phyloP scores from a whole-genome alignment of 495 filamentous ascomycete species.

The Hypoxylon fuscum region DNA sequence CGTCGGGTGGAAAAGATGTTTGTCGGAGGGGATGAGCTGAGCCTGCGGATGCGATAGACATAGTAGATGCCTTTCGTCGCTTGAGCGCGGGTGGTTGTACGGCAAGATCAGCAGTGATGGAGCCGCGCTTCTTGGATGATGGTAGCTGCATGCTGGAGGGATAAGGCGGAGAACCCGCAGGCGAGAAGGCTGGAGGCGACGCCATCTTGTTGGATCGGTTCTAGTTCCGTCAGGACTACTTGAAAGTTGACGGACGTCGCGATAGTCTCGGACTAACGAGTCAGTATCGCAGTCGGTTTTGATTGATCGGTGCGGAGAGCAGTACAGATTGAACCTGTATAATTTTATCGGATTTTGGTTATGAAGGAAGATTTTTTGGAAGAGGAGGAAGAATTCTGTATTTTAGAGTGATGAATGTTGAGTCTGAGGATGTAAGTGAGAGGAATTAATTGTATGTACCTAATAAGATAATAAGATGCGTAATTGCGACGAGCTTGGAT shows the following conservation, averaged over 20 bases:
- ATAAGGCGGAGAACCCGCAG: constrained; percentile 63
- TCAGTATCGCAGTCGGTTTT: not conserved
- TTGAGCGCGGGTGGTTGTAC: constrained; percentile 58
- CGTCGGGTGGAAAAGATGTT: constrained; percentile 82
- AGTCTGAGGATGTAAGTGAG: no score
- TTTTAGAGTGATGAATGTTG: no score
- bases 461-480: no score
- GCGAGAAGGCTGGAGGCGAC: constrained; percentile 62
- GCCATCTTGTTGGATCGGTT: constrained; percentile 59
- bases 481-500: no score
- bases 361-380: not conserved
- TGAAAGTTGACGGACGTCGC: constrained; percentile 2
- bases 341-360: not conserved
- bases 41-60: constrained; percentile 56
- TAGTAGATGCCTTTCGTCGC: constrained; percentile 70
- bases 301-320: not conserved
- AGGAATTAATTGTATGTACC: no score
- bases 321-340: not conserved
- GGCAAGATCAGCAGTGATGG: constrained; percentile 55
- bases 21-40: constrained; percentile 83
- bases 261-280: constrained; percentile 18
- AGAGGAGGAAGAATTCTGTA: not conserved
- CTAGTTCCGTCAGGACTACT: constrained; percentile 26
- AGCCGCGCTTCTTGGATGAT: constrained; percentile 66
- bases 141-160: constrained; percentile 58